These are phyloP conservation scores for Lolium perenne DNA, from an alignment of 176 grass and related monocot genomes.

Conservation along the genomic window DNA sequence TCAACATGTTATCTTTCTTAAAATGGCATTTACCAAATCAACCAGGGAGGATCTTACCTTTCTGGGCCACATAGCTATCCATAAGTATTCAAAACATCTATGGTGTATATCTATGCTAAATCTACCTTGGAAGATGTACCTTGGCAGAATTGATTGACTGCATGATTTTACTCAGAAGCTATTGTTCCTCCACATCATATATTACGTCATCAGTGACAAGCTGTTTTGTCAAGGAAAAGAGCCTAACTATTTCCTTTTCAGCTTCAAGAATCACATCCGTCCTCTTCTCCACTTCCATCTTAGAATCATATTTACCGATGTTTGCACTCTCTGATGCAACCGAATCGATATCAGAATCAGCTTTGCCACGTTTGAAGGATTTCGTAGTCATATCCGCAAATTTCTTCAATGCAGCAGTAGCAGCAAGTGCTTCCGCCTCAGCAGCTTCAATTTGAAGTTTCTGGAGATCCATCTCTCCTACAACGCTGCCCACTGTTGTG, in stretches of 20 bases:
- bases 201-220: constrained; percentile 42
- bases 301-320: neutral
- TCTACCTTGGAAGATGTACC: neutral
- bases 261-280: constrained; percentile 48
- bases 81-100: neutral
- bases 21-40: constrained; percentile 8
- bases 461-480: constrained; percentile 17
- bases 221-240: constrained; percentile 65
- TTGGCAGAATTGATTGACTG: neutral
- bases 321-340: constrained; percentile 26
- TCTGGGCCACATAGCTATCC: neutral
- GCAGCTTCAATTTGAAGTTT: constrained; percentile 43
- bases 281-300: constrained; percentile 10
- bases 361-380: constrained; percentile 46
- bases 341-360: constrained; percentile 22
- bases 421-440: constrained; percentile 54
- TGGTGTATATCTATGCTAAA: constrained; percentile 5
- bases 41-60: neutral
- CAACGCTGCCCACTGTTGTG: neutral
- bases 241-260: constrained; percentile 51
- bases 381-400: constrained; percentile 43
- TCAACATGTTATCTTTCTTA: neutral
- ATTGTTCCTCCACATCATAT: constrained; percentile 24
- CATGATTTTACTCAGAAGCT: constrained; percentile 29
- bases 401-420: constrained; percentile 46